Conservation (phyloP, 1,139 yeast species). For the Geotrichum histeridarum region DNA sequence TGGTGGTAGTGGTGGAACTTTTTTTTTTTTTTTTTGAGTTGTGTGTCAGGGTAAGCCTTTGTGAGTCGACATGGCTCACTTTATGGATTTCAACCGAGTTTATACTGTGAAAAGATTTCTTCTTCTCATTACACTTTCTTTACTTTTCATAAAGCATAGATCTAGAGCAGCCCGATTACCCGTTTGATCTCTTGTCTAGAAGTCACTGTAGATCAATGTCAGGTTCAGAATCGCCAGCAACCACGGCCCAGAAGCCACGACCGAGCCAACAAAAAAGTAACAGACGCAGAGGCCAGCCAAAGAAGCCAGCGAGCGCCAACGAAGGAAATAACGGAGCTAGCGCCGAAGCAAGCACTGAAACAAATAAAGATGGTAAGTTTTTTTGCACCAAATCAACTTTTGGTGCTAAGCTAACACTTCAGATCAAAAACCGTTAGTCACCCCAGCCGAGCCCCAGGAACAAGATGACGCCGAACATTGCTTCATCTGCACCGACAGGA, state of each 20-base stretch:
- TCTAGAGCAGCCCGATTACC: too few relatives aligned
- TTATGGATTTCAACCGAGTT: too few relatives aligned
- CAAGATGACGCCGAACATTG: constrained; percentile 45
- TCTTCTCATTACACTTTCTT: too few relatives aligned
- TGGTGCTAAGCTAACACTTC: too few relatives aligned
- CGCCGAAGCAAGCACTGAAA: neutral
- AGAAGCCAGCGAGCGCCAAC: neutral
- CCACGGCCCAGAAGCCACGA: neutral
- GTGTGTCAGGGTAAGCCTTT: constrained; percentile 1
- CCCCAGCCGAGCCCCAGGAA: constrained; percentile 7
- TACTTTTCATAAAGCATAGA: too few relatives aligned
- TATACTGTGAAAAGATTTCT: too few relatives aligned
- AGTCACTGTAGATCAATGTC: too few relatives aligned
- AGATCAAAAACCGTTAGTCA: too few relatives aligned
- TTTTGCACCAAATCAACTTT: too few relatives aligned
- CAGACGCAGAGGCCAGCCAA: constrained; percentile 4
- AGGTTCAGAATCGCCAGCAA: too few relatives aligned
- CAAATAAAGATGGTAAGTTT: too few relatives aligned
- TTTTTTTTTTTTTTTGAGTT: neutral
- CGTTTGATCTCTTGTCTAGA: too few relatives aligned
- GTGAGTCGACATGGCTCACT: neutral
- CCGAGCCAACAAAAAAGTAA: neutral
- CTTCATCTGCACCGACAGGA: constrained; percentile 76
- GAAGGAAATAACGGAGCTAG: neutral
- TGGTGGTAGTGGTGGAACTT: constrained; percentile 3